Evolutionary conservation across 345 rosid genomes (phyloP).

Genomic region (Populus alba): DNA sequence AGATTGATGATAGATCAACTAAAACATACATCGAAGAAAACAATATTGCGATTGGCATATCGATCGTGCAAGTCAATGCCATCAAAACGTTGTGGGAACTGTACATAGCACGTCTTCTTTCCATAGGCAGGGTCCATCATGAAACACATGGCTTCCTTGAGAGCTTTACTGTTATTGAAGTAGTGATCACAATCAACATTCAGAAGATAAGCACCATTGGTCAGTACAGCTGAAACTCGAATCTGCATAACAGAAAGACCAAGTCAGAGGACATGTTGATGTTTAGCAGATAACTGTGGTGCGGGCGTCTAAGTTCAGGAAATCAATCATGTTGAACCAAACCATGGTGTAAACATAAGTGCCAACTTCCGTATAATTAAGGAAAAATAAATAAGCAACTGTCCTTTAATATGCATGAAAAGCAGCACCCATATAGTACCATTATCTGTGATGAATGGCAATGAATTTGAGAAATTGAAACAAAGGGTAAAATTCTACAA

Average conservation of each 20-base stretch:
- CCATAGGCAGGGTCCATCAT: conserved; percentile 91
- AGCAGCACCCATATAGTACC: neutral
- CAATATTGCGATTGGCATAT: conserved; percentile 98
- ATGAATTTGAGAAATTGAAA: neutral
- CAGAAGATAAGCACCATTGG: conserved; percentile 97
- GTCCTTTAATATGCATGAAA: neutral
- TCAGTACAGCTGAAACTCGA: conserved; percentile 97
- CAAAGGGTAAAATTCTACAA: neutral
- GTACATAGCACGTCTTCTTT: conserved; percentile 95
- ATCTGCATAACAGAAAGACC: conserved; percentile 50
- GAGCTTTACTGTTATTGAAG: conserved; percentile 98
- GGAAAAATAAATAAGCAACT: neutral
- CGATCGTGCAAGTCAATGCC: conserved; percentile 99
- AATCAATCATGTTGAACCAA: neutral
- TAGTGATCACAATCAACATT: conserved; percentile 99
- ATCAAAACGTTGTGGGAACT: conserved; percentile 98
- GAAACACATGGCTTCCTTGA: conserved; percentile 99
- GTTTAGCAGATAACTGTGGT: neutral
- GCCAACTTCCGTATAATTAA: neutral
- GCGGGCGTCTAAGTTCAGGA: neutral
- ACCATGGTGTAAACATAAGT: neutral
- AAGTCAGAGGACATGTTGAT: conserved; percentile 17
- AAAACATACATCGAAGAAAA: conserved; percentile 89
- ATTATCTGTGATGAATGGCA: neutral
- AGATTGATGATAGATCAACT: conserved; percentile 13